Evolutionary conservation across 306 rosid genomes (phyloP), one percentile per base, ranked within the genome.

Genomic region (Datisca glomerata): DNA sequence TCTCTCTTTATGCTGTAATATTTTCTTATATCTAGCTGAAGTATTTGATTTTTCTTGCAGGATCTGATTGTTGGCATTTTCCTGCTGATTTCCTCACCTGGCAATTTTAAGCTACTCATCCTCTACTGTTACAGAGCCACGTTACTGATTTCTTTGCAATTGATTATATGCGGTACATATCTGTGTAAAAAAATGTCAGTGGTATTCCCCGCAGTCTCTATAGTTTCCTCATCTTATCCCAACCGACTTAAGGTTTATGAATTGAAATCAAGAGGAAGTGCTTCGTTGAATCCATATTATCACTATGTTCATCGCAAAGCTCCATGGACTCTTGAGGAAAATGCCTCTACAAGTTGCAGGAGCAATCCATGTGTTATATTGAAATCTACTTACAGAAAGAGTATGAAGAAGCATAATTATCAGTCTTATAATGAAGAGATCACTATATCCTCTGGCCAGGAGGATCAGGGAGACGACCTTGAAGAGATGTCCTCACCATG

Each of bases 131-230:
- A n/a, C n/a, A n/a, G n/a, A n/a, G n/a, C n/a, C n/a, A n/a, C n/a
- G n/a, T n/a, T n/a, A n/a, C n/a, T n/a, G n/a, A n/a, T n/a, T n/a
- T n/a, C n/a, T n/a, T n/a, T n/a, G n/a, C n/a, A n/a, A n/a, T n/a
- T n/a, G n/a, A n/a, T n/a, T n/a, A n/a, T n/a, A n/a, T n/a, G n/a
- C n/a, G n/a, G n/a, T n/a, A n/a, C n/a, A n/a, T n/a, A n/a, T n/a
- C n/a, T n/a, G n/a, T n/a, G n/a, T n/a, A n/a, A n/a, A n/a, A n/a
- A 31, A 65, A 87, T 87, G 94, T 63, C 87, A 12, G 67, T 71
- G 18, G 68, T 61, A 33, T 47, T 67, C 51, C 65, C 68, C 34
- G 43, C 78, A 19, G 52, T 68, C 49, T 66, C 53, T 50, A 13
- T 73, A 22, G 33, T 21, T 53, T 63, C 76, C 41, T 54, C 52